A percentile compares a stretch with the other conserved stretches of the same genome.
phyloP scores from a whole-genome alignment of 192 early-diverging fungal species.

The Podila epicladia region DNA sequence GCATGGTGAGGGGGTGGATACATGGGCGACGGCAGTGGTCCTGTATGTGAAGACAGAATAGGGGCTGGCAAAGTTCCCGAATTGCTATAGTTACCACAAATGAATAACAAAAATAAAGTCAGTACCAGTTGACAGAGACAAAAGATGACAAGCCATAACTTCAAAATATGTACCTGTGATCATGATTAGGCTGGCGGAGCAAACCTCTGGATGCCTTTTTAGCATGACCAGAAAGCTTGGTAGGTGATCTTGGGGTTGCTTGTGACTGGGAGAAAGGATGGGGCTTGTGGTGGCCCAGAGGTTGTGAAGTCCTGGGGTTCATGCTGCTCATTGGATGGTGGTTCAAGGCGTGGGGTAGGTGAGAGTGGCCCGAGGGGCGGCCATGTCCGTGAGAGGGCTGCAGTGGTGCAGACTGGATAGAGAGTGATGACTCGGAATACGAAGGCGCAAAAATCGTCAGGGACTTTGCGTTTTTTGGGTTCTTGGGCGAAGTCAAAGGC shows the following conservation, averaged over 20 bases:
- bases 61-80: constrained; percentile 45
- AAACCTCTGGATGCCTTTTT: constrained; percentile 23
- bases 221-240: constrained; percentile 23
- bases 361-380: neutral
- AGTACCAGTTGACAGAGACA: neutral
- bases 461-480: constrained; percentile 57
- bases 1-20: constrained; percentile 34
- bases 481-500: constrained; percentile 51
- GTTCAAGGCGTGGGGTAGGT: neutral
- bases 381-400: constrained; percentile 52
- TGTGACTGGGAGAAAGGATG: constrained; percentile 30
- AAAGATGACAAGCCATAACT: neutral
- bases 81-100: constrained; percentile 13
- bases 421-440: constrained; percentile 52
- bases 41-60: constrained; percentile 47
- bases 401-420: constrained; percentile 60
- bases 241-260: neutral
- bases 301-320: constrained; percentile 42
- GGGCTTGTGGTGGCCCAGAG: constrained; percentile 34
- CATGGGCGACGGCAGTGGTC: constrained; percentile 55
- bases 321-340: constrained; percentile 10
- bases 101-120: neutral
- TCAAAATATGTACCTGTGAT: constrained; percentile 22
- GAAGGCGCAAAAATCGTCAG: constrained; percentile 62
- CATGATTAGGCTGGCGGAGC: constrained; percentile 27